phyloP scores from a whole-genome alignment of 2,329 filamentous ascomycete species.

The Lachnellula subtilissima region DNA sequence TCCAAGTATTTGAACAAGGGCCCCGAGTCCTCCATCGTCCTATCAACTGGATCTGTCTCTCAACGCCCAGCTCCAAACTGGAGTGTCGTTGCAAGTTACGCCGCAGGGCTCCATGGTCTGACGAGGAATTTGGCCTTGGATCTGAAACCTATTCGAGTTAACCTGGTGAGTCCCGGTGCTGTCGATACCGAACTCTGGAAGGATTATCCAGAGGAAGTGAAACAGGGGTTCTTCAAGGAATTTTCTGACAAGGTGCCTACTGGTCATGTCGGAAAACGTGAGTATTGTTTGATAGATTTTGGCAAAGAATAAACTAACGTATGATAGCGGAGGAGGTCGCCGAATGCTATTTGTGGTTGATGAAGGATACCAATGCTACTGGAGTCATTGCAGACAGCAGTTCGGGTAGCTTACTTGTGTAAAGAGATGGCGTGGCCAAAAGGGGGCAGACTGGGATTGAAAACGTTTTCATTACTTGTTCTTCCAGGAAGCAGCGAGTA shows the following conservation, averaged over 20 bases:
- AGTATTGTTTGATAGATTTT: not conserved
- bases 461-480: no score
- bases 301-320: not conserved
- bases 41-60: constrained; percentile 17
- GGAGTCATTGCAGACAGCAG: constrained; percentile 26
- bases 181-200: constrained; percentile 46
- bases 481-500: no score
- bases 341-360: constrained; percentile 40
- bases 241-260: constrained; percentile 15
- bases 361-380: constrained; percentile 39
- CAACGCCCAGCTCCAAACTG: constrained; percentile 32
- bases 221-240: constrained; percentile 26
- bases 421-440: not conserved
- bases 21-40: constrained; percentile 15
- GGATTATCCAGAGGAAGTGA: constrained; percentile 31
- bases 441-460: no score
- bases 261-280: constrained; percentile 16
- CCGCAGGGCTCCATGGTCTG: constrained; percentile 49
- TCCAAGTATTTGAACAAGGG: constrained; percentile 14
- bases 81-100: constrained; percentile 44
- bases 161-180: constrained; percentile 53
- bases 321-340: constrained; percentile 36
- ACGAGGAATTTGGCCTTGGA: constrained; percentile 55
- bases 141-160: constrained; percentile 58
- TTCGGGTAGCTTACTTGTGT: constrained; percentile 15